Base-by-base conservation (phyloP, 2,329 filamentous ascomycete species). In the Fusarium abutilonis region DNA sequence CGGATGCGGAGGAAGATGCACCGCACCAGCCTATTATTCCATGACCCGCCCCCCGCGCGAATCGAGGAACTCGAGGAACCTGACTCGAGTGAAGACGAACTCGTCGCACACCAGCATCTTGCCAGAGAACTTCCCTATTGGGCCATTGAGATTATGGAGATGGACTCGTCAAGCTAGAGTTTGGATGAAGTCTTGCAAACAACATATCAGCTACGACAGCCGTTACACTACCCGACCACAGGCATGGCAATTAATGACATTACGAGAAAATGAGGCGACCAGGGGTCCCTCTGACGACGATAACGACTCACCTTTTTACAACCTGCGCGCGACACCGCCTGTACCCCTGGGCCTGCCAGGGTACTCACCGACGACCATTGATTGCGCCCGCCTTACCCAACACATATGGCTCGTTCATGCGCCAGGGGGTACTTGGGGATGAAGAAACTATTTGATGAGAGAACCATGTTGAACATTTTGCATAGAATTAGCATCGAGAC, bases 51-150 rank as follows among this genome's bases (percentile, higher is more conserved):
- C 10, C 76, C 77, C 44, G 80, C 80, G 10, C 76, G 79, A 34
- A 85, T 85, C 54, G 81, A 83, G 34, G 82, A 85, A 72, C 74
- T 82, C 2, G 82, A 84, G 14, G 82, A 84, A 70, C 82, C 82
- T 10, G 76, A 79, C 53, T 82, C 80, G 21, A 78, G 77, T 55
- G 79, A 81, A 21, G 79, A 82, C 36, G 79, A 80, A 45, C 72
- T 72, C 40, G 67, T 75, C 13, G 72, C 77, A 9, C 75, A 77
- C 19, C 74, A 79, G 47, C 70, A 74, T n/a, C 73, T 83, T 15
- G 80, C 80, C 5, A 76, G 76, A 46, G 80, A 84, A 68, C 71
- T 84, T 10, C 82, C 82, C 1, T 83, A 82, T 65, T 83, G 78
- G 63, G 76, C 76, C 3, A 75, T 81, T 57, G 79, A 83, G 68